These are phyloP conservation scores for Dianthus caryophyllus DNA, from an alignment of 148 eudicot species.

Conservation along the genomic window DNA sequence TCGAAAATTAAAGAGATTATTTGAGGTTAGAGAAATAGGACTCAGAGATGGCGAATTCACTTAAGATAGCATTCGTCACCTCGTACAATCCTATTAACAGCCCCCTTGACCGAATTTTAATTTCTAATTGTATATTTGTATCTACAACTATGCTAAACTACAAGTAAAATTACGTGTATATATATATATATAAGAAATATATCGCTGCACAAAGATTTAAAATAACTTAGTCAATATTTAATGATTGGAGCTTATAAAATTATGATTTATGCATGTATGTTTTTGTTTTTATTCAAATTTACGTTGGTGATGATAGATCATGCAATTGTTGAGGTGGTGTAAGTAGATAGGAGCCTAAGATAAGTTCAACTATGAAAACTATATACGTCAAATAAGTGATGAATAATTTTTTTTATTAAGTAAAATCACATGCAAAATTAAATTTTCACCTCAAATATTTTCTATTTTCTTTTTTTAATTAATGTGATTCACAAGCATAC, in stretches of 20 bases:
- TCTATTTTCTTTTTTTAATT: slow-evolving; percentile 36
- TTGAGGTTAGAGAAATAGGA: not conserved
- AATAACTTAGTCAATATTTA: not conserved
- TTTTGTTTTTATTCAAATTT: not conserved
- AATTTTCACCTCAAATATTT: slow-evolving; percentile 19
- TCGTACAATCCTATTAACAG: no score
- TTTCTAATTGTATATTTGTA: not conserved
- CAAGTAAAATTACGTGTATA: not conserved
- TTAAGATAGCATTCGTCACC: not conserved
- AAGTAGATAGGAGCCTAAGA: slow-evolving; percentile 11
- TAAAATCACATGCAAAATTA: slow-evolving; percentile 41
- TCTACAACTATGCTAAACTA: not conserved
- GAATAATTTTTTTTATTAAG: not conserved
- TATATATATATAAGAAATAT: not conserved
- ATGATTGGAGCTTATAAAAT: not conserved
- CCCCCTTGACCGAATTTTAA: no score
- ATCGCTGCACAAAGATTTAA: not conserved
- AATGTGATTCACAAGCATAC: slow-evolving; percentile 58
- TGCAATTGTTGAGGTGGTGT: slow-evolving; percentile 1
- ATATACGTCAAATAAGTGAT: not conserved
- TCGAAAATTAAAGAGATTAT: no score
- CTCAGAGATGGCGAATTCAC: not conserved
- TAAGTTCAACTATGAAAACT: slow-evolving; percentile 11
- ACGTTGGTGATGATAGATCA: slow-evolving; percentile 11
- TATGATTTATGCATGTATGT: not conserved